These are phyloP conservation scores for Thelonectria blattea DNA, from an alignment of 2,329 filamentous ascomycete species.

Conservation along the genomic window DNA sequence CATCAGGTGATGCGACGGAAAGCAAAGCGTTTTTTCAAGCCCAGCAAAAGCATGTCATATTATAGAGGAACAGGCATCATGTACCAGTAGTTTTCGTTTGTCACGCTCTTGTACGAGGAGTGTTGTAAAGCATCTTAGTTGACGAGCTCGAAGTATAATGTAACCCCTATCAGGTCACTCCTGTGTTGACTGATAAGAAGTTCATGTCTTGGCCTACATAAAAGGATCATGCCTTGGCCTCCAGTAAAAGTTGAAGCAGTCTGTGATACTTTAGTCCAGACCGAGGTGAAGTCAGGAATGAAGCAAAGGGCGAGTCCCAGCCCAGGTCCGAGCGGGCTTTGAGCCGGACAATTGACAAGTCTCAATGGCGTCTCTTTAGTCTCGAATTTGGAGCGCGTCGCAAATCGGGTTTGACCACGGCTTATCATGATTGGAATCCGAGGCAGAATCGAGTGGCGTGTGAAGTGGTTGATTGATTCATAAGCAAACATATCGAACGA, in stretches of 20 bases:
- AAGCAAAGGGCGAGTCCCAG: not conserved
- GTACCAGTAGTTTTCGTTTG: slow-evolving; percentile 17
- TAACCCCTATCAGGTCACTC: no score
- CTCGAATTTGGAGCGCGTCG: not conserved
- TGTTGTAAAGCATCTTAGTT: not conserved
- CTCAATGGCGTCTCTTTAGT: not conserved
- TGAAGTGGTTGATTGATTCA: no score
- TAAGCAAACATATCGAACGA: no score
- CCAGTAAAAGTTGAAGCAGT: no score
- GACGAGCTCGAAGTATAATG: not conserved
- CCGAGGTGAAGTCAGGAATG: no score
- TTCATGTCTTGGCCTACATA: no score
- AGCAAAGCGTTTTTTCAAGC: not conserved
- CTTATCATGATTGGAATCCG: not conserved
- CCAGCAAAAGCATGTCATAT: slow-evolving; percentile 8
- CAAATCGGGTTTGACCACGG: not conserved
- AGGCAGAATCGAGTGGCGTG: no score
- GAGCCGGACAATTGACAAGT: not conserved
- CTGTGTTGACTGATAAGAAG: no score
- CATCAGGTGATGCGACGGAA: slow-evolving; percentile 45
- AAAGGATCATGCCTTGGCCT: no score
- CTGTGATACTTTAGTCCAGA: no score
- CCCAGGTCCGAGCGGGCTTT: not conserved
- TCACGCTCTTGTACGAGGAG: no score
- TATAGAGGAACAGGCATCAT: slow-evolving; percentile 11